Percentiles rank a stretch among this genome's conserved stretches.
Evolutionary conservation across 495 filamentous ascomycete species (phyloP).

Genomic region (Ascodesmis nigricans): DNA sequence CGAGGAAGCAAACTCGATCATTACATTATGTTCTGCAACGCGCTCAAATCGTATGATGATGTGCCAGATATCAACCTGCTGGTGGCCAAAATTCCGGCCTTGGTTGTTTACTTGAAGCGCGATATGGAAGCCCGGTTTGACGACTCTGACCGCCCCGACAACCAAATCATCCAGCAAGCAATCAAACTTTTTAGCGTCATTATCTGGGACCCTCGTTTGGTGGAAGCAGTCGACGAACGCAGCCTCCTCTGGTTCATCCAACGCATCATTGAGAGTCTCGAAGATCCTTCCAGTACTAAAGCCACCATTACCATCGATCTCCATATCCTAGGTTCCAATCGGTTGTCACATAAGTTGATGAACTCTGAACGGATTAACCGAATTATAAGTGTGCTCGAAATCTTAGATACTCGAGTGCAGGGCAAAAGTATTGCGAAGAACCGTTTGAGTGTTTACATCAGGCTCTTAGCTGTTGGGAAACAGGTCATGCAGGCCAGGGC

Average conservation of each 20-base stretch:
- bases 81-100: slow-evolving; percentile 45
- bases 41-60: slow-evolving; percentile 54
- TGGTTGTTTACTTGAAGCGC: slow-evolving; percentile 57
- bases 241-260: slow-evolving; percentile 64
- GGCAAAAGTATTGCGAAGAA: slow-evolving; percentile 56
- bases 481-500: slow-evolving; percentile 38
- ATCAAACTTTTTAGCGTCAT: slow-evolving; percentile 53
- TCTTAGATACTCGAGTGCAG: slow-evolving; percentile 46
- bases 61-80: slow-evolving; percentile 48
- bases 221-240: slow-evolving; percentile 43
- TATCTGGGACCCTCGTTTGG: slow-evolving; percentile 42
- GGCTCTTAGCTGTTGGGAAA: slow-evolving; percentile 45
- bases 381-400: slow-evolving; percentile 43
- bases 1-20: slow-evolving; percentile 55
- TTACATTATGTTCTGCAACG: slow-evolving; percentile 56
- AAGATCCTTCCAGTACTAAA: slow-evolving; percentile 45
- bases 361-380: slow-evolving; percentile 41
- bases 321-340: slow-evolving; percentile 53
- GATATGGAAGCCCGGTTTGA: slow-evolving; percentile 39
- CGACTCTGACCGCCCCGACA: slow-evolving; percentile 31
- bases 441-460: slow-evolving; percentile 53
- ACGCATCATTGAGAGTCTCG: slow-evolving; percentile 45
- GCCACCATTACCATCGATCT: slow-evolving; percentile 54
- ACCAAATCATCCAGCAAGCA: slow-evolving; percentile 48
- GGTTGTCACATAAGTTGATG: slow-evolving; percentile 52